phyloP scores from a whole-genome alignment of 2,329 filamentous ascomycete genomes.

The Paraphaeosphaeria minitans region DNA sequence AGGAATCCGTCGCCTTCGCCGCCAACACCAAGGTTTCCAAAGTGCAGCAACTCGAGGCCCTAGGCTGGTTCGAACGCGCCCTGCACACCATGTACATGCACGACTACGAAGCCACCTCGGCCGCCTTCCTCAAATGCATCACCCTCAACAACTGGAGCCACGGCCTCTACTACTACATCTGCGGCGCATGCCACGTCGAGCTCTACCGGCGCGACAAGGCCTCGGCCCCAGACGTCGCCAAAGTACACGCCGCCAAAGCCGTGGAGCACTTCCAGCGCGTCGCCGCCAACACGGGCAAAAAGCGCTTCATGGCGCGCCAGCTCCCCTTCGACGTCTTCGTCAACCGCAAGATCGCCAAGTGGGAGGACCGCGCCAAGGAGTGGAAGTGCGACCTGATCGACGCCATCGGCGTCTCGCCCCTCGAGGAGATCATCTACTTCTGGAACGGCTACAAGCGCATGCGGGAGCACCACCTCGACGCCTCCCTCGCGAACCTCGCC shows the following conservation, averaged over 20 bases:
- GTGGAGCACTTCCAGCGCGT: slow-evolving; percentile 74
- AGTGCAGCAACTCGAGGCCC: slow-evolving; percentile 85
- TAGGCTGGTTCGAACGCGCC: slow-evolving; percentile 84
- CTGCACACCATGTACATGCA: slow-evolving; percentile 80
- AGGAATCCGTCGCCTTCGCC: slow-evolving; percentile 70
- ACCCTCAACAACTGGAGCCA: slow-evolving; percentile 83
- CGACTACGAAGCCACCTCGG: slow-evolving; percentile 73
- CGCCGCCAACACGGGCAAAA: slow-evolving; percentile 77
- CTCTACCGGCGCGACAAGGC: slow-evolving; percentile 70
- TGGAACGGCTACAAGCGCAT: slow-evolving; percentile 91
- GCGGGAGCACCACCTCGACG: slow-evolving; percentile 66
- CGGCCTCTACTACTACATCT: slow-evolving; percentile 86
- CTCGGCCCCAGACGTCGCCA: slow-evolving; percentile 49
- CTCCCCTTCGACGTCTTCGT: slow-evolving; percentile 90
- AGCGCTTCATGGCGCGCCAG: slow-evolving; percentile 86
- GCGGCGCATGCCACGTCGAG: slow-evolving; percentile 77
- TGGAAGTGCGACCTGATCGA: slow-evolving; percentile 72
- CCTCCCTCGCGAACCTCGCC: slow-evolving; percentile 65
- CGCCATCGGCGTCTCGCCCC: slow-evolving; percentile 77
- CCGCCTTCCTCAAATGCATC: slow-evolving; percentile 67
- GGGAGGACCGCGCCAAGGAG: slow-evolving; percentile 76
- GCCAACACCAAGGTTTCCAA: slow-evolving; percentile 65
- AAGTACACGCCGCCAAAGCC: slow-evolving; percentile 56
- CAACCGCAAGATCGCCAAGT: slow-evolving; percentile 81
- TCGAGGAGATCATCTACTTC: slow-evolving; percentile 90